Conservation (phyloP, 371 early-diverging fungal genomes). For the Batkoa obscura region DNA sequence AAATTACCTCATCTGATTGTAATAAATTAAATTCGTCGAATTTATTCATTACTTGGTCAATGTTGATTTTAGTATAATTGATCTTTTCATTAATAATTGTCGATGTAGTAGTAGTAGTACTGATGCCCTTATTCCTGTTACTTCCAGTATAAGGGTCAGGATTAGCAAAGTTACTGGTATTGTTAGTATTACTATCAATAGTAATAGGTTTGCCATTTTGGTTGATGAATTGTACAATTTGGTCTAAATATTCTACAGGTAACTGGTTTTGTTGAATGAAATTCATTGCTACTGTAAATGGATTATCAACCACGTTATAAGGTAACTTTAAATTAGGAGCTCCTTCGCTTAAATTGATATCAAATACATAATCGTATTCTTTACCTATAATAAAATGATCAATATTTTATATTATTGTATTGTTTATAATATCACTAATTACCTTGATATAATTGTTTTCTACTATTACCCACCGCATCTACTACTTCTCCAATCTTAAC, state of each 20-base stretch:
- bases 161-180: constrained; percentile 13
- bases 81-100: constrained; percentile 11
- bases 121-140: constrained; percentile 12
- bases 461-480: constrained; percentile 55
- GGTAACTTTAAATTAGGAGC: constrained; percentile 74
- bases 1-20: too few relatives aligned
- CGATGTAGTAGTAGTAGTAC: constrained; percentile 1
- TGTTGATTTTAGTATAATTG: constrained; percentile 23
- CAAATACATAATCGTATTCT: constrained; percentile 96
- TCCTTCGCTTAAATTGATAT: constrained; percentile 78
- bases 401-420: too few relatives aligned
- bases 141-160: constrained; percentile 52
- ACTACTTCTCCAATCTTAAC: constrained; percentile 87
- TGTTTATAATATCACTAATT: too few relatives aligned
- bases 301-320: constrained; percentile 79
- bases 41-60: constrained; percentile 57
- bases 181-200: constrained; percentile 15
- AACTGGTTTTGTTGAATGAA: constrained; percentile 70
- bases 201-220: constrained; percentile 54
- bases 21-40: constrained; percentile 38
- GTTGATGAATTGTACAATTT: constrained; percentile 84
- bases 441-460: constrained; percentile 64
- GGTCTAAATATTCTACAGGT: constrained; percentile 63
- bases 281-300: constrained; percentile 76
- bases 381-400: constrained; percentile 8